A percentile compares a stretch with the other conserved stretches of the same genome.
These are phyloP conservation scores for Calonectria pseudoturangicola DNA, from an alignment of 2,329 filamentous ascomycete species.

Conservation along the genomic window DNA sequence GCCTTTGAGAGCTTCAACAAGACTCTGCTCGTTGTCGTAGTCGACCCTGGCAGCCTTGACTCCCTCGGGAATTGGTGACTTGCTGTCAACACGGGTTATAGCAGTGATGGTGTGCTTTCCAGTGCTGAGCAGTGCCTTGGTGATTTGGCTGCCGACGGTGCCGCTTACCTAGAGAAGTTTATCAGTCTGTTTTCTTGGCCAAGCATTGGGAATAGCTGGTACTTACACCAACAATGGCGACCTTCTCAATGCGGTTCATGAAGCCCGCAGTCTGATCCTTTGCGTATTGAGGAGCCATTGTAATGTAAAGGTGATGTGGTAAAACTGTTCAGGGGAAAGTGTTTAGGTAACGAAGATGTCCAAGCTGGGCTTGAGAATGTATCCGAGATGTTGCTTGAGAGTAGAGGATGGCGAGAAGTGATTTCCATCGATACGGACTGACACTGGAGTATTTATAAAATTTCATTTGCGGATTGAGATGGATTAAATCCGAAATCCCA, in stretches of 20 bases:
- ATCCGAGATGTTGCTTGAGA: no score
- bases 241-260: slow-evolving; percentile 60
- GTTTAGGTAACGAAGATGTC: no score
- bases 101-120: slow-evolving; percentile 73
- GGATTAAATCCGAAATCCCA: no score
- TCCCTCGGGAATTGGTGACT: slow-evolving; percentile 64
- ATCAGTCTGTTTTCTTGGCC: no score
- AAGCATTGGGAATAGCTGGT: background rate
- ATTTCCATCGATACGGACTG: no score
- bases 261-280: slow-evolving; percentile 50
- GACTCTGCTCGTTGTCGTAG: slow-evolving; percentile 63
- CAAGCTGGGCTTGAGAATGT: no score
- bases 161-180: slow-evolving; percentile 35
- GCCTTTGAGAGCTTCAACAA: slow-evolving; percentile 69
- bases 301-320: no score
- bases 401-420: no score
- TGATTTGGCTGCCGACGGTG: slow-evolving; percentile 55
- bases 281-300: slow-evolving; percentile 42
- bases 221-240: slow-evolving; percentile 67
- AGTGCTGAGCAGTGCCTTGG: slow-evolving; percentile 65
- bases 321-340: no score
- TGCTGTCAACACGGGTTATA: slow-evolving; percentile 68
- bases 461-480: no score
- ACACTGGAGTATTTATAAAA: no score
- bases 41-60: slow-evolving; percentile 64